Evolutionary conservation across 1,284 basidiomycete genomes (phyloP), one percentile per base, ranked within the genome.

Genomic region (Rhodotorula sp.): DNA sequence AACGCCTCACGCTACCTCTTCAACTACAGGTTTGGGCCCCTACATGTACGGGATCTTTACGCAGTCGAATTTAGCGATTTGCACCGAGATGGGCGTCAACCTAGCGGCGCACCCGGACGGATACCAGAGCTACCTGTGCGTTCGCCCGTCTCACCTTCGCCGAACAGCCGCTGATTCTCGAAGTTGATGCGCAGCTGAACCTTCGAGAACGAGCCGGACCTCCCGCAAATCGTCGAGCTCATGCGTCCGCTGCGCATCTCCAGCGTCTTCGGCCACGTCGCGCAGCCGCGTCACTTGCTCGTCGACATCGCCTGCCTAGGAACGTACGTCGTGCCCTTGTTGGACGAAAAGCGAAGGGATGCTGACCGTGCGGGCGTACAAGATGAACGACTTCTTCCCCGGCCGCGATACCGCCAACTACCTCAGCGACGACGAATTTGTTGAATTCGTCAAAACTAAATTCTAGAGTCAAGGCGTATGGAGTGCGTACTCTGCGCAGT

Each of bases 41-140:
- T 73, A 74, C 46, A 69, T 69, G 56, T 75, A 76, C 46, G 76
- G 75, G 18, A 69, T 77, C 40, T 77, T 77, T 59, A 69, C 73
- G 1, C 76, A 77, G 63, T 61, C 62, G 50, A 73, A 72, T 34
- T 64, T 44, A 18, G 69, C 65, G 20, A 71, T 67, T n/a, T 56
- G 56, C 20, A 58, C 56, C 26, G 28, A 50, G 31, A 56, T 59
- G 24, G 56, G 52, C 22, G 28, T n/a, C 46, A 28, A 37, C n/a
- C 54, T 64, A 6, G 40, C 26, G 26, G 44, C 40, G 56, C 56
- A 58, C 28, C 56, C 73, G 7, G 68, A 64, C 15, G 75, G 75
- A 1, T 74, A 69, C 59, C 64, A 69, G 62, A 67, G 70, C 55
- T 76, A 72, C 61, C 62, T 74, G 15, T 54, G 40, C 40, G 40